Conservation (phyloP, 495 filamentous ascomycete genomes). For the Hypoxylon perforatum region DNA sequence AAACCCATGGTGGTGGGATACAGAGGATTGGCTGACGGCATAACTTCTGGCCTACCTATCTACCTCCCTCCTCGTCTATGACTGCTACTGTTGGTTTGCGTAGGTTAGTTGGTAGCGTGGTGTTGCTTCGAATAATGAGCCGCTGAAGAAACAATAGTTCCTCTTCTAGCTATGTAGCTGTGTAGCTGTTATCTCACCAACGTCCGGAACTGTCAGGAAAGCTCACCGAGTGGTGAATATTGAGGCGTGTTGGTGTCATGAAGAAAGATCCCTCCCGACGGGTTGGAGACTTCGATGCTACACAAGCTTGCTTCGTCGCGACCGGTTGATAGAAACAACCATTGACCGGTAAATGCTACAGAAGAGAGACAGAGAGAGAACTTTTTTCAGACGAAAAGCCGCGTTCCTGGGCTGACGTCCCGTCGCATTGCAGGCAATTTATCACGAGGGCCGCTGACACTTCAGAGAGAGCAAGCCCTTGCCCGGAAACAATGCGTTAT, state of each 20-base stretch:
- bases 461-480: conserved; percentile 2
- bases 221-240: conserved; percentile 22
- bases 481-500: conserved; percentile 36
- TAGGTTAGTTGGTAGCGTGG: conserved; percentile 10
- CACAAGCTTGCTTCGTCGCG: conserved; percentile 42
- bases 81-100: conserved; percentile 7
- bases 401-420: conserved; percentile 14
- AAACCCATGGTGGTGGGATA: conserved; percentile 33
- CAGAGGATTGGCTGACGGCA: conserved; percentile 28
- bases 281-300: conserved; percentile 35
- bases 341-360: conserved; percentile 33
- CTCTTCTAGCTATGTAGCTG: conserved; percentile 12
- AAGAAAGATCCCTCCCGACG: conserved; percentile 24
- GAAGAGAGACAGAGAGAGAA: no score
- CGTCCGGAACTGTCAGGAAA: conserved; percentile 15
- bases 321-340: conserved; percentile 42
- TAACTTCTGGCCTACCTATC: neutral
- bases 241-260: conserved; percentile 21
- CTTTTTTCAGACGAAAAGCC: conserved; percentile 19
- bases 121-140: conserved; percentile 16
- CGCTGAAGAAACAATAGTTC: conserved; percentile 35
- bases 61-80: conserved; percentile 8
- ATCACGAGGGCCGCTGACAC: conserved; percentile 20
- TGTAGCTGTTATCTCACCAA: conserved; percentile 28
- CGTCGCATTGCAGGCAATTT: conserved; percentile 38